These are phyloP conservation scores for Salvia sclarea DNA, from an alignment of 305 asterid species.

Conservation along the genomic window DNA sequence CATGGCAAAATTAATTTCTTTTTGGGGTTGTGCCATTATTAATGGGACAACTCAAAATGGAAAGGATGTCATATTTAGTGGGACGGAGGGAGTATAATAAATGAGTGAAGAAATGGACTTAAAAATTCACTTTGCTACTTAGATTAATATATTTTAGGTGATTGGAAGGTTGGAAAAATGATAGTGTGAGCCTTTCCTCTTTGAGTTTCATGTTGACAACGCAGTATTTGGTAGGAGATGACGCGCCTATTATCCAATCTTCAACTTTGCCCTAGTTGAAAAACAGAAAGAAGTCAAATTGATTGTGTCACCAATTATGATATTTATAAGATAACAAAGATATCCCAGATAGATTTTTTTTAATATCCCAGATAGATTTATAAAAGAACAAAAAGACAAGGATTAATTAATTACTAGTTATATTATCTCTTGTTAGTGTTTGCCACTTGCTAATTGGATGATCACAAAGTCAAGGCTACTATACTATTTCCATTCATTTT, in stretches of 20 bases:
- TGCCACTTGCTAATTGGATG: constrained; percentile 34
- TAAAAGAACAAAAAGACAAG: neutral
- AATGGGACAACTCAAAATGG: no score
- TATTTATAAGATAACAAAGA: constrained; percentile 13
- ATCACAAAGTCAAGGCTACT: constrained; percentile 36
- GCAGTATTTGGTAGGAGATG: neutral
- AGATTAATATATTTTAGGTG: constrained; percentile 14
- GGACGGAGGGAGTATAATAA: no score
- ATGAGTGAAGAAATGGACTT: constrained; percentile 15
- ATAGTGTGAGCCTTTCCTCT: constrained; percentile 15
- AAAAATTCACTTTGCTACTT: neutral
- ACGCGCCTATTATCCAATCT: neutral
- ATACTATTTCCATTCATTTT: constrained; percentile 19
- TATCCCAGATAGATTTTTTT: no score
- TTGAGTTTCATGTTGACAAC: constrained; percentile 19
- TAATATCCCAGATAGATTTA: no score
- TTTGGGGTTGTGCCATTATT: no score
- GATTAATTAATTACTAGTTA: no score
- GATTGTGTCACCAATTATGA: constrained; percentile 24
- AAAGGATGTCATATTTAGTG: no score
- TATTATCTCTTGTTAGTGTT: constrained; percentile 1
- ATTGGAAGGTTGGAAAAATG: constrained; percentile 24
- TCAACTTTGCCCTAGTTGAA: neutral
- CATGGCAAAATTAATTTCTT: no score
- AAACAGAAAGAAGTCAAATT: neutral